A percentile compares a stretch with the other conserved stretches of the same genome.
These are phyloP conservation scores for Penicillium sp. DNA, from an alignment of 2,329 filamentous ascomycete species.

Conservation along the genomic window DNA sequence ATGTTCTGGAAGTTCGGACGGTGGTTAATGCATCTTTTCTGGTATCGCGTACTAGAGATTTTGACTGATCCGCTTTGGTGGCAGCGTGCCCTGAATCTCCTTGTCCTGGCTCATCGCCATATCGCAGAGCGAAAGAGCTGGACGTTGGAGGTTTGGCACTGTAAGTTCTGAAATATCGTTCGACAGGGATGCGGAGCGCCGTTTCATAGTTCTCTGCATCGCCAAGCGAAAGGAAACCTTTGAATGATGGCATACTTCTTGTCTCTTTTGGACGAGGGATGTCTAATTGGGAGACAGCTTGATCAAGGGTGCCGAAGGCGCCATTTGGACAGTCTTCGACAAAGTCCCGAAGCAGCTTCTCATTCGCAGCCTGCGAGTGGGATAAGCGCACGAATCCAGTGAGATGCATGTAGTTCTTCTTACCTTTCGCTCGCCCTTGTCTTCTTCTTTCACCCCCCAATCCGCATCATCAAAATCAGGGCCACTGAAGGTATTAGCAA, in stretches of 20 bases:
- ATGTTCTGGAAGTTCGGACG: constrained; percentile 76
- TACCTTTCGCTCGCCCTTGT: constrained; percentile 72
- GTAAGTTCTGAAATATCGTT: constrained; percentile 87
- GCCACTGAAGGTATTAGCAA: constrained; percentile 57
- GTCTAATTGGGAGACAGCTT: constrained; percentile 78
- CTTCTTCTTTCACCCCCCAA: constrained; percentile 88
- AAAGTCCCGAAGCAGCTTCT: constrained; percentile 65
- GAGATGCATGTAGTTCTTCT: background rate
- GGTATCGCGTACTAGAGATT: constrained; percentile 5
- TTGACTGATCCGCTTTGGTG: constrained; percentile 21
- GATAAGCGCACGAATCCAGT: background rate
- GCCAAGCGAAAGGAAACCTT: constrained; percentile 76
- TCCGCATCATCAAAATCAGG: constrained; percentile 92
- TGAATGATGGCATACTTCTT: constrained; percentile 76
- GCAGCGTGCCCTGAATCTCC: constrained; percentile 33
- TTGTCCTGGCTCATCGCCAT: constrained; percentile 46
- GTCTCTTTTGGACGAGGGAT: constrained; percentile 73
- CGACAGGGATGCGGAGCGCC: constrained; percentile 79
- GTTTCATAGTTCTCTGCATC: constrained; percentile 71
- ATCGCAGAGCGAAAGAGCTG: constrained; percentile 68
- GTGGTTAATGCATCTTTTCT: constrained; percentile 56
- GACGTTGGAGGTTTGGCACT: constrained; percentile 72
- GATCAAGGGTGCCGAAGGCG: constrained; percentile 77
- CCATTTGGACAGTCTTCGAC: constrained; percentile 66
- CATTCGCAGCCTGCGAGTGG: constrained; percentile 64